A percentile compares a stretch with the other conserved stretches of the same genome.
phyloP scores from a whole-genome alignment of 108 stramenopile genomes.

The Fragilaria radians region DNA sequence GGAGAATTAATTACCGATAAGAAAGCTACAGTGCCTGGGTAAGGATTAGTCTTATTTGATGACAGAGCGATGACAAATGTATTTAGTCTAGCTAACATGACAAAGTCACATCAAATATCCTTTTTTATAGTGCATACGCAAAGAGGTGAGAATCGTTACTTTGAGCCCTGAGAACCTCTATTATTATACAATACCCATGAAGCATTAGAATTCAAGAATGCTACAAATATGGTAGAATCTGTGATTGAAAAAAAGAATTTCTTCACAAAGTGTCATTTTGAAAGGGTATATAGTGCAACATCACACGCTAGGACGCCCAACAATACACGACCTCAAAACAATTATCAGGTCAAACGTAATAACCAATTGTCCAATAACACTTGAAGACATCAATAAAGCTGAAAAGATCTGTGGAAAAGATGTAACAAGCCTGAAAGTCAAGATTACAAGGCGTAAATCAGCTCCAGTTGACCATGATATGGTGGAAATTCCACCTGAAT shows the following conservation, averaged over 20 bases:
- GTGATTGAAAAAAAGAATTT: not conserved
- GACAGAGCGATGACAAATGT: conserved; percentile 29
- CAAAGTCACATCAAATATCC: conserved; percentile 6
- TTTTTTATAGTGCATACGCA: conserved; percentile 9
- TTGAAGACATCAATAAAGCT: conserved; percentile 17
- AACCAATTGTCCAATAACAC: conserved; percentile 7
- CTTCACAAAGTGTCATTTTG: not conserved
- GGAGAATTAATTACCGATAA: conserved; percentile 4
- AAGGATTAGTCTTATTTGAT: conserved; percentile 14
- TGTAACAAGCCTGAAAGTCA: conserved; percentile 29
- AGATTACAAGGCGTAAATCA: conserved; percentile 10
- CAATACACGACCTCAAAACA: too few species aligned
- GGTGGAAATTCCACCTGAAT: conserved; percentile 5
- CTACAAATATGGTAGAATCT: not conserved
- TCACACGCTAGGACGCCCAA: not conserved
- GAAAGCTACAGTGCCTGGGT: conserved; percentile 16
- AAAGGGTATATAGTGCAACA: not conserved
- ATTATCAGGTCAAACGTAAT: conserved; percentile 4
- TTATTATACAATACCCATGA: too few species aligned
- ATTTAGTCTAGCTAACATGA: conserved; percentile 2
- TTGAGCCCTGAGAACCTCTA: too few species aligned
- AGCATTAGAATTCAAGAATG: too few species aligned
- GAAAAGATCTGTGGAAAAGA: too few species aligned
- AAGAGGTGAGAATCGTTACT: too few species aligned
- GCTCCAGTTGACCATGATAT: not conserved